phyloP scores from a whole-genome alignment of 306 rosid genomes.

The Cotoneaster glaucophyllus region DNA sequence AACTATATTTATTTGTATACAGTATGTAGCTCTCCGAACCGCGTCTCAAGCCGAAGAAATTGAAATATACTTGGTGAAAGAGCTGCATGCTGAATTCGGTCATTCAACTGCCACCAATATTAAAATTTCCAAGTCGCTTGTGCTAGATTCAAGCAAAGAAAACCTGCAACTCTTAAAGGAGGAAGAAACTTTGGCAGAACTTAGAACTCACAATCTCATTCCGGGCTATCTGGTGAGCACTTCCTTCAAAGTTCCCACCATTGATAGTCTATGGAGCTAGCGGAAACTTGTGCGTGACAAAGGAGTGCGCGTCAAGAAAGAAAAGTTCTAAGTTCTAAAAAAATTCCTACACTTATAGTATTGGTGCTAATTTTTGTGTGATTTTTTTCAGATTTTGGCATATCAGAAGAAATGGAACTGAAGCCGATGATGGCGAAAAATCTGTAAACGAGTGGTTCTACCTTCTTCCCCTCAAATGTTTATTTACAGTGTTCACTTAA shows the following conservation, averaged over 20 bases:
- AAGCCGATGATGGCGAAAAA: conserved; percentile 10
- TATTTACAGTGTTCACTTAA: neutral
- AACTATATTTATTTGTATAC: conserved; percentile 16
- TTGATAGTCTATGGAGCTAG: neutral
- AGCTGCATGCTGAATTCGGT: conserved; percentile 23
- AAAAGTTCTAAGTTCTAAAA: neutral
- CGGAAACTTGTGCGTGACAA: neutral
- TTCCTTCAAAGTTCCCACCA: conserved; percentile 1
- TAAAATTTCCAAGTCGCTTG: neutral
- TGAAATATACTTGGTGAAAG: conserved; percentile 44
- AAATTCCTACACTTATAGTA: neutral
- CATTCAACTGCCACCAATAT: conserved; percentile 18
- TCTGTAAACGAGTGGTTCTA: conserved; percentile 1
- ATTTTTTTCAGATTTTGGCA: conserved; percentile 49
- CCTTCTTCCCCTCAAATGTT: conserved; percentile 4
- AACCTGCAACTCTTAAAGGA: conserved; percentile 32
- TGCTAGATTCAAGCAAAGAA: conserved; percentile 35
- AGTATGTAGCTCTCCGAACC: conserved; percentile 53
- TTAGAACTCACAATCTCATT: conserved; percentile 16
- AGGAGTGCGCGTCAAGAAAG: neutral
- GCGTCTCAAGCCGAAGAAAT: conserved; percentile 33
- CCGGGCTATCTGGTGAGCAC: conserved; percentile 55
- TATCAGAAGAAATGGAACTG: conserved; percentile 45
- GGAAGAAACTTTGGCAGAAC: conserved; percentile 54
- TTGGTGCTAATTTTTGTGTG: neutral